Evolutionary conservation across 768 basidiomycete genomes (phyloP).

Genomic region (Termitomyces sp.): DNA sequence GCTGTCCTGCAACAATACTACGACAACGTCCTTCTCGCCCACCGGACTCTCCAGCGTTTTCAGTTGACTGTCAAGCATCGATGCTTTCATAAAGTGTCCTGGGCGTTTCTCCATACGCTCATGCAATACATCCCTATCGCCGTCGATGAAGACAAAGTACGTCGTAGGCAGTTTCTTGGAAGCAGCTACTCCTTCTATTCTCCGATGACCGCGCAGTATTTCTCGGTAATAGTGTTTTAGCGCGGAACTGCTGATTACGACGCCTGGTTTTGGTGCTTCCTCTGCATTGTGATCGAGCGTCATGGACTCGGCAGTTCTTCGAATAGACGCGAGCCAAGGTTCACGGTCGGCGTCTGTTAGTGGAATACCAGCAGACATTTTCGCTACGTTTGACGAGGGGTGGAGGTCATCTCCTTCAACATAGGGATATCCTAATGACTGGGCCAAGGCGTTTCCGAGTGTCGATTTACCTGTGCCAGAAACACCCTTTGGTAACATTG

Average conservation of each 20-base stretch:
- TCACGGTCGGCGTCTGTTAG: conserved; percentile 77
- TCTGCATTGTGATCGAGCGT: conserved; percentile 1
- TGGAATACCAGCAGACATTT: conserved; percentile 77
- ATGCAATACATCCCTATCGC: conserved; percentile 45
- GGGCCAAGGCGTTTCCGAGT: conserved; percentile 59
- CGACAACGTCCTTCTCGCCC: conserved; percentile 63
- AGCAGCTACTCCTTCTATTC: background rate
- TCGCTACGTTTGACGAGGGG: conserved; percentile 72
- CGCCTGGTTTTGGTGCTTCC: conserved; percentile 31
- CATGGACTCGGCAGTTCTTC: conserved; percentile 52
- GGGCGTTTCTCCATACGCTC: conserved; percentile 59
- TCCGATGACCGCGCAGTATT: conserved; percentile 56
- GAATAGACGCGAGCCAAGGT: conserved; percentile 80
- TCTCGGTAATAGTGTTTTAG: conserved; percentile 79
- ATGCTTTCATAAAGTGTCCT: conserved; percentile 81
- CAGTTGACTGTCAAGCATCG: conserved; percentile 79
- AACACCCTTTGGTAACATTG: conserved; percentile 46
- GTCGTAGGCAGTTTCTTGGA: conserved; percentile 37
- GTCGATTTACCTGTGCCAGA: conserved; percentile 73
- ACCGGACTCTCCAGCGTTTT: conserved; percentile 63
- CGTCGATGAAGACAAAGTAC: conserved; percentile 78
- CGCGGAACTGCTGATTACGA: conserved; percentile 86
- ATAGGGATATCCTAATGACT: conserved; percentile 62
- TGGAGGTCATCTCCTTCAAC: conserved; percentile 90
- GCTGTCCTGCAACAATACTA: conserved; percentile 46